Evolutionary conservation across 2,329 filamentous ascomycete genomes (phyloP).

Genomic region (Phoma herbarum): DNA sequence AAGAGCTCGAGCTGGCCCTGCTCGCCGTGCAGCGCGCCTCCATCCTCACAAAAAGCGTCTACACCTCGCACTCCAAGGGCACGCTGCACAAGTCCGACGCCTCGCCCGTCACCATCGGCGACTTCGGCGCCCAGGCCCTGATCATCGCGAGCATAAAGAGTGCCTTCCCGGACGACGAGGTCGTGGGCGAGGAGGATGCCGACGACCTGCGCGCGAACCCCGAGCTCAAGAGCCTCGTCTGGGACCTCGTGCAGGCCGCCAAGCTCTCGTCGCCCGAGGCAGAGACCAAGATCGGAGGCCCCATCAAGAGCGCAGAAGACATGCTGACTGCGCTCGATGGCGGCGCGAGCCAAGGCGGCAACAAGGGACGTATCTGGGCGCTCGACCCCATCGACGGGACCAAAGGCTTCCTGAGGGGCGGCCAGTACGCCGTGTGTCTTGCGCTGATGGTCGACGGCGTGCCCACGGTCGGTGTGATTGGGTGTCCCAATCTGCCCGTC

Average conservation of each 20-base stretch:
- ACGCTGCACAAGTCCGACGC: slow-evolving; percentile 94
- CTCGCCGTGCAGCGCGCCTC: slow-evolving; percentile 87
- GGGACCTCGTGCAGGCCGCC: slow-evolving; percentile 79
- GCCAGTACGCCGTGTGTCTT: slow-evolving; percentile 96
- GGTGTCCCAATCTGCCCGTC: slow-evolving; percentile 92
- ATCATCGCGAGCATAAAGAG: slow-evolving; percentile 90
- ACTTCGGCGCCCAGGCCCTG: slow-evolving; percentile 96
- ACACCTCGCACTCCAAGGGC: slow-evolving; percentile 90
- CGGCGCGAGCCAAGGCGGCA: slow-evolving; percentile 74
- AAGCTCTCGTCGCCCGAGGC: slow-evolving; percentile 71
- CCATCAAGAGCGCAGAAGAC: slow-evolving; percentile 70
- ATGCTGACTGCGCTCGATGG: slow-evolving; percentile 68
- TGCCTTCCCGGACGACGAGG: slow-evolving; percentile 88
- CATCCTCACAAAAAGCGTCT: slow-evolving; percentile 78
- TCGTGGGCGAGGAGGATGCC: slow-evolving; percentile 96
- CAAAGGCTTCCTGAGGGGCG: slow-evolving; percentile 94
- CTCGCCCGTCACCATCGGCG: slow-evolving; percentile 95
- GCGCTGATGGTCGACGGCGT: slow-evolving; percentile 91
- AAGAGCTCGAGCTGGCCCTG: slow-evolving; percentile 83
- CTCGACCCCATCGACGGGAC: slow-evolving; percentile 98
- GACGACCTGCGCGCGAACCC: slow-evolving; percentile 77
- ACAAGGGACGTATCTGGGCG: slow-evolving; percentile 86
- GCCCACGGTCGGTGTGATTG: slow-evolving; percentile 92
- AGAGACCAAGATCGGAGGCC: slow-evolving; percentile 73
- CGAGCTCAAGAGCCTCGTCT: slow-evolving; percentile 77